phyloP scores from a whole-genome alignment of 495 filamentous ascomycete genomes.

The Cercophora sp. region DNA sequence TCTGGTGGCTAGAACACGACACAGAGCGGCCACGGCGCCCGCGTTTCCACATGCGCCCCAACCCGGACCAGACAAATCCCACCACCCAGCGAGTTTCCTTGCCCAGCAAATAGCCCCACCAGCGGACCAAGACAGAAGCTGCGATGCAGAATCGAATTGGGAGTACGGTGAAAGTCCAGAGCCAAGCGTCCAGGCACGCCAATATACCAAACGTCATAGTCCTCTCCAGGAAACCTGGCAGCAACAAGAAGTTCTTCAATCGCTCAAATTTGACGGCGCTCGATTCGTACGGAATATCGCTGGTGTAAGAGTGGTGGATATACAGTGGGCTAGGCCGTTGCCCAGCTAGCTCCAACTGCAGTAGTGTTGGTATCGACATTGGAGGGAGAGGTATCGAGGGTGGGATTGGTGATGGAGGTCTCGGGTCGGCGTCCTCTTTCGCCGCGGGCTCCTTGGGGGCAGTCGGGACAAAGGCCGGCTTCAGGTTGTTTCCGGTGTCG shows the following conservation, averaged over 20 bases:
- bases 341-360: constrained; percentile 83
- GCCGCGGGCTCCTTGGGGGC: constrained; percentile 11
- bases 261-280: constrained; percentile 93
- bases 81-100: constrained; percentile 65
- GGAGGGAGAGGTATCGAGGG: constrained; percentile 75
- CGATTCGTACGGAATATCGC: constrained; percentile 87
- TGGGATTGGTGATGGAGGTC: constrained; percentile 63
- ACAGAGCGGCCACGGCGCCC: constrained; percentile 46
- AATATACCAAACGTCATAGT: constrained; percentile 82
- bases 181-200: constrained; percentile 94
- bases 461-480: constrained; percentile 14
- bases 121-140: constrained; percentile 66
- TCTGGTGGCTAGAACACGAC: constrained; percentile 24
- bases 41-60: constrained; percentile 70
- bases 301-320: constrained; percentile 68
- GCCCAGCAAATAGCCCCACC: constrained; percentile 61
- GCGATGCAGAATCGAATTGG: constrained; percentile 88
- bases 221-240: constrained; percentile 80
- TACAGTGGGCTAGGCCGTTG: constrained; percentile 81
- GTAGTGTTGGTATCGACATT: constrained; percentile 78
- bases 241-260: constrained; percentile 79
- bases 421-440: constrained; percentile 23
- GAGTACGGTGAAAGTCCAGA: constrained; percentile 92
- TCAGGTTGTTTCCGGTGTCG: constrained; percentile 26
- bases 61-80: constrained; percentile 68